Percentiles rank a stretch among this genome's conserved stretches.
Conservation (phyloP, 2,329 filamentous ascomycete genomes). For the Drechslera avenae region DNA sequence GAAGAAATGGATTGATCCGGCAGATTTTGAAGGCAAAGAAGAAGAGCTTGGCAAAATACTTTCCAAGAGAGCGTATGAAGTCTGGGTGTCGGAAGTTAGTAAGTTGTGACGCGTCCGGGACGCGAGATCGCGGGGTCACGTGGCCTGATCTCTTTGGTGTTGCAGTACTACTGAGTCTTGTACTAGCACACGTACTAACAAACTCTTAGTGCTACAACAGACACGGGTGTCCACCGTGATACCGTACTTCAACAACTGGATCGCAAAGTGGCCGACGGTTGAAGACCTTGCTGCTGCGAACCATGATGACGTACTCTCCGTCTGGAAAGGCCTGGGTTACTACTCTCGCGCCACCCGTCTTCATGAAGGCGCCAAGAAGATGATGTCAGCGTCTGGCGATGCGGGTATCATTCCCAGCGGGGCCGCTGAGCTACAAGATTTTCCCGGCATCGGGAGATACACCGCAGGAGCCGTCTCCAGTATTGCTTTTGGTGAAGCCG, state of each 20-base stretch:
- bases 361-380: slow-evolving; percentile 61
- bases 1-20: slow-evolving; percentile 61
- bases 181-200: background rate
- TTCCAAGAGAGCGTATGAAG: slow-evolving; percentile 65
- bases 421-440: slow-evolving; percentile 53
- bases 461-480: slow-evolving; percentile 67
- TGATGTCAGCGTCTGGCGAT: slow-evolving; percentile 48
- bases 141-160: slow-evolving; percentile 1
- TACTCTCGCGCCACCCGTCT: slow-evolving; percentile 68
- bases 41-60: slow-evolving; percentile 50
- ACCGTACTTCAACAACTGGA: slow-evolving; percentile 68
- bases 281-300: slow-evolving; percentile 60
- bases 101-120: slow-evolving; percentile 19
- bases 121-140: slow-evolving; percentile 14
- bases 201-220: slow-evolving; percentile 62
- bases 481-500: slow-evolving; percentile 65
- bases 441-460: slow-evolving; percentile 66
- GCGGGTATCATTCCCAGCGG: slow-evolving; percentile 58
- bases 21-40: slow-evolving; percentile 24
- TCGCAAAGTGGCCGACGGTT: slow-evolving; percentile 64
- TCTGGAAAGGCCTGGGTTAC: slow-evolving; percentile 67
- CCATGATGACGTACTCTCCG: slow-evolving; percentile 62
- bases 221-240: slow-evolving; percentile 67
- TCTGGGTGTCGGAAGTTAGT: slow-evolving; percentile 70
- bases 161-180: background rate